Base-by-base conservation (phyloP, 2,329 filamentous ascomycete species). In the Arthrobotrys sinensis region DNA sequence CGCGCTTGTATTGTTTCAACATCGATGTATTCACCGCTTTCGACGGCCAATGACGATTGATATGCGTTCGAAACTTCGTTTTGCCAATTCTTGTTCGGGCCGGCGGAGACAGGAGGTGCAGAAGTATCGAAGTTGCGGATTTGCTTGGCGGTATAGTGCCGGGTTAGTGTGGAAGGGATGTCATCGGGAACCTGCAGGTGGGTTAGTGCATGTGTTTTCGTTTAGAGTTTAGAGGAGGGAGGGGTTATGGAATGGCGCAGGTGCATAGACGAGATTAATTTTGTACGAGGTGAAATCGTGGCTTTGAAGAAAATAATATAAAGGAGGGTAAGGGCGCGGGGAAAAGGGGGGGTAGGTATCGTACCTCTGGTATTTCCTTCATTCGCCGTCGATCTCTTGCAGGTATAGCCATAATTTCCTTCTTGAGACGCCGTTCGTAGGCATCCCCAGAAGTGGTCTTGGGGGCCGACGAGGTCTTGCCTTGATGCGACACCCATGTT, bases 401-500 rank as follows among this genome's bases (percentile, higher is more conserved):
- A n/a, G 89, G 90, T 52, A 92, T 86, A 82, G 90, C 89, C 90
- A 92, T 92, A 77, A 92, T 89, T 82, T 91, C 90, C 80, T 88
- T 89, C 85, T 92, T 92, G 60, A 92, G 83, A 80, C 87, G 87
- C 81, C 90, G 86, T 84, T 92, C 90, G 62, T 81, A 87, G 38
- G 90, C 89, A 86, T 92, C 90, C 32, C 89, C 89, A 32, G 88
- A 89, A 55, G 89, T 87, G 21, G 89, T 88, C 83, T 92, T 92
- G 80, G 86, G 88, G 80, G 88, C 88, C 36, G 87, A 85, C 48
- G 86, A 86, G 10, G 88, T 85, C 16, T 92, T 92, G 81, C 92
- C 90, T 82, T 91, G 91, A 68, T 90, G 90, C 83, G 90, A 91
- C 83, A 92, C 90, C 90, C 90, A 92, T 78, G 89, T 89, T 57